A percentile compares a stretch with the other conserved stretches of the same genome.
These are phyloP conservation scores for Epichloe brachyelytri DNA, from an alignment of 2,329 filamentous ascomycete genomes.

Conservation along the genomic window DNA sequence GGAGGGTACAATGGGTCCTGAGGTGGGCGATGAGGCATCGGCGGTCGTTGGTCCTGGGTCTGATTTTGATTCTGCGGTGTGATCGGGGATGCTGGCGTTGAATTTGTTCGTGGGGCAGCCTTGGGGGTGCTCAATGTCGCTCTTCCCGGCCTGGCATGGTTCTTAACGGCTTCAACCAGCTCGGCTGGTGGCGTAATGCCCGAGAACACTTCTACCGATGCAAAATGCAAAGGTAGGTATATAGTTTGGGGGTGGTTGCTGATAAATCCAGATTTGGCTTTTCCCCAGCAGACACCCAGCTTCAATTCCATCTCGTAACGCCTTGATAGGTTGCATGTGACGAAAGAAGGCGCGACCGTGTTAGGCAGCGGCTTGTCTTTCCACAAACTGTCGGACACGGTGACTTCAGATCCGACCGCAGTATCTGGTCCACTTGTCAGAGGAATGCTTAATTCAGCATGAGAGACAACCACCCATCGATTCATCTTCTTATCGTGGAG, in stretches of 20 bases:
- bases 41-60: conserved; percentile 4
- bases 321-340: conserved; percentile 75
- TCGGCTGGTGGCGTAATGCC: conserved; percentile 72
- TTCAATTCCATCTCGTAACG: conserved; percentile 74
- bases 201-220: conserved; percentile 65
- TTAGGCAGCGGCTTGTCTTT: conserved; percentile 59
- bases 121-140: conserved; percentile 22
- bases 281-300: conserved; percentile 64
- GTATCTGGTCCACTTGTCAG: conserved; percentile 45
- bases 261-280: conserved; percentile 26
- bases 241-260: conserved; percentile 44
- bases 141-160: conserved; percentile 23
- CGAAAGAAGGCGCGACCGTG: conserved; percentile 75
- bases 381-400: conserved; percentile 64
- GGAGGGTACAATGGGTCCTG: conserved; percentile 43
- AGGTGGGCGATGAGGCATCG: conserved; percentile 16
- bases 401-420: conserved; percentile 51
- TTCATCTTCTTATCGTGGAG: conserved; percentile 55
- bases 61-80: conserved; percentile 11
- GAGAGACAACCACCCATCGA: conserved; percentile 63
- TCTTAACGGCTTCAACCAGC: conserved; percentile 49
- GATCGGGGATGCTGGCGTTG: conserved; percentile 10
- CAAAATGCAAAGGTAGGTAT: conserved; percentile 65
- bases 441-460: conserved; percentile 57
- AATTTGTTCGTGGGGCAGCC: conserved; percentile 24